Evolutionary conservation across 1,284 basidiomycete species (phyloP), one percentile per base, ranked within the genome.

Genomic region (Naganishia sp.): DNA sequence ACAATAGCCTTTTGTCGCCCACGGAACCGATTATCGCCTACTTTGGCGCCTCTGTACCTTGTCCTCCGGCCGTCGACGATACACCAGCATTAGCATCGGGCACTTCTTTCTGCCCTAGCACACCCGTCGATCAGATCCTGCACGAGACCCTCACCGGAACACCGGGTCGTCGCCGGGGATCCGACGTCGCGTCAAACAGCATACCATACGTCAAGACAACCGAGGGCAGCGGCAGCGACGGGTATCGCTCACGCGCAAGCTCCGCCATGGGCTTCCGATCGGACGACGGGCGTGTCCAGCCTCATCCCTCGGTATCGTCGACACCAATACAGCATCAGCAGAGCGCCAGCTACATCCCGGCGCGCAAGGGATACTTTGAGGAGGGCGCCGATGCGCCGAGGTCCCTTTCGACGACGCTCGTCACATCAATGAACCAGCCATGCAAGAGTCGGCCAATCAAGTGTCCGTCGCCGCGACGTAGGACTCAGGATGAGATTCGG

Each of bases 71-170:
- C 9, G 49, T 66, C 28, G 65, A 66, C 39, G 52, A 55, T n/a
- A 66, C 65, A 18, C 65, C 65, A 11, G 65, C 65, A 21, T 31
- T 63, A 5, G 65, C 55, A 15, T 53, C 53, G 25, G 56, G 55
- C 16, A 52, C 36, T 31, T 55, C 56, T 4, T 44, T 48, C 28
- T 43, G 45, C 6, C 49, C 52, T 1, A 31, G 55, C 23, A 60
- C 65, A 15, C 65, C 65, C 7, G 65, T 55, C 43, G 52, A 66
- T 15, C 65, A 66, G 39, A 23, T 66, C 1, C 43, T 66, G n/a
- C 65, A 66, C 53, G 52, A 61, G 33, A 66, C 52, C 21, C 52
- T 66, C 1, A 48, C 49, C 18, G 57, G 57, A 2, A 61, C 57
- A 28, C 57, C 57, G n/a, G 43, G 57, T 42, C 48, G 57, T 18